Evolutionary conservation across 1,284 basidiomycete genomes (phyloP).

Genomic region (Agroathelia rolfsii): DNA sequence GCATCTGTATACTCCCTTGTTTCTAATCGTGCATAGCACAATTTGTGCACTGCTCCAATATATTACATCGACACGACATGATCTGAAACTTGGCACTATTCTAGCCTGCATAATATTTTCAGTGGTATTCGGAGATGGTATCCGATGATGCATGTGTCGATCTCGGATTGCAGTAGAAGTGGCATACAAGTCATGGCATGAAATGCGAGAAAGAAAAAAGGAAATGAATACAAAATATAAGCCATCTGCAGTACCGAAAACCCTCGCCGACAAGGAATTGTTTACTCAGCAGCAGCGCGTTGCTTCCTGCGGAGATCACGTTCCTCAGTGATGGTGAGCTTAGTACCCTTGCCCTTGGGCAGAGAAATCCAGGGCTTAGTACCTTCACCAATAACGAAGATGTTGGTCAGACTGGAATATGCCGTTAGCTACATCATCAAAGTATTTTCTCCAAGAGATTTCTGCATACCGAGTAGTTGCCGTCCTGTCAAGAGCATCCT

Average conservation of each 20-base stretch:
- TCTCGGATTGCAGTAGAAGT: too few relatives aligned
- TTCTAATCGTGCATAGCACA: too few relatives aligned
- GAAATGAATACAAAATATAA: conserved; percentile 14
- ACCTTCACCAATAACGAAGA: conserved; percentile 96
- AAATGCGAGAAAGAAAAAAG: conserved; percentile 22
- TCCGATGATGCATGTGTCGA: too few relatives aligned
- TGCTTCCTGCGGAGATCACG: conserved; percentile 72
- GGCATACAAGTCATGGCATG: conserved; percentile 46
- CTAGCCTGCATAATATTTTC: too few relatives aligned
- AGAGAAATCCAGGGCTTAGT: conserved; percentile 95
- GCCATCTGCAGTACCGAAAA: conserved; percentile 14
- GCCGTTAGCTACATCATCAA: conserved; percentile 3
- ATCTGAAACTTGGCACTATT: too few relatives aligned
- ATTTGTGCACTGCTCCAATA: too few relatives aligned
- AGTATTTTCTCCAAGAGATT: not conserved
- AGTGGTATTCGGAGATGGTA: too few relatives aligned
- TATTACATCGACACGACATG: too few relatives aligned
- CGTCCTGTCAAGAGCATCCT: conserved; percentile 90
- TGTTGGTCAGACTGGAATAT: conserved; percentile 75
- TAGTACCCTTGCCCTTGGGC: conserved; percentile 97
- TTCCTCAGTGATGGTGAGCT: conserved; percentile 86
- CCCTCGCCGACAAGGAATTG: conserved; percentile 15
- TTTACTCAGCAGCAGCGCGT: conserved; percentile 52
- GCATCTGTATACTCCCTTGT: too few relatives aligned
- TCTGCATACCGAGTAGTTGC: conserved; percentile 92